Evolutionary conservation across 495 filamentous ascomycete species (phyloP), one percentile per base, ranked within the genome.

Genomic region (Lepidopterella palustris): DNA sequence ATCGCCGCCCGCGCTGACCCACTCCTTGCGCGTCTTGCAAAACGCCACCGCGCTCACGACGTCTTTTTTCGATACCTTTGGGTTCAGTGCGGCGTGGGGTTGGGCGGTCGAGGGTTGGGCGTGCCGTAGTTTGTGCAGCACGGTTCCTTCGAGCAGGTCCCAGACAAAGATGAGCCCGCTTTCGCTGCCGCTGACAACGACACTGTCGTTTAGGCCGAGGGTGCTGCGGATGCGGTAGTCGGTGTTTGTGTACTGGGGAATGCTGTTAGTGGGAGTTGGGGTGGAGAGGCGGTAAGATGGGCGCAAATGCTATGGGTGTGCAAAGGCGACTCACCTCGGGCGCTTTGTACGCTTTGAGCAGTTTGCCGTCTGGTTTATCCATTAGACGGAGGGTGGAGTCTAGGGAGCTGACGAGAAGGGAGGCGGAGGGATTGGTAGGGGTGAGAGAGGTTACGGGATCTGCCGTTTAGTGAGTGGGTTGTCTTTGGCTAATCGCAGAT

Each of bases 151-250:
- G 51, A 96, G 65, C n/a, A 95, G 69, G 80, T 96, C 92, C 90
- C 92, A 97, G 11, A 85, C 89, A 79, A 87, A 90, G 18, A 95
- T 79, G 64, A 83, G 80, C 8, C 85, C 86, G 57, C 84, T 77
- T 73, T 97, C 92, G 63, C 87, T 87, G n/a, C 93, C 93, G 56
- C 83, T 87, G 21, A 98, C 67, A 8, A 95, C 89, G 31, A 84
- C 86, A 35, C 81, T 82, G 72, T 95, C 93, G 58, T 78, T 83
- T 40, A 65, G 42, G 21, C 67, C 74, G 31, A 76, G 53, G 39
- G 69, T 65, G 54, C 65, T 69, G 49, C 67, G 65, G 15, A 75
- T 54, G 11, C 70, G 60, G 42, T 71, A 69, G 31, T 57, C 61
- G n/a, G 59, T 67, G 56, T 73, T 74, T 53, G 56, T 61, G 57